These are phyloP conservation scores for Epichloe sibirici DNA, from an alignment of 2,329 filamentous ascomycete species.

Conservation along the genomic window DNA sequence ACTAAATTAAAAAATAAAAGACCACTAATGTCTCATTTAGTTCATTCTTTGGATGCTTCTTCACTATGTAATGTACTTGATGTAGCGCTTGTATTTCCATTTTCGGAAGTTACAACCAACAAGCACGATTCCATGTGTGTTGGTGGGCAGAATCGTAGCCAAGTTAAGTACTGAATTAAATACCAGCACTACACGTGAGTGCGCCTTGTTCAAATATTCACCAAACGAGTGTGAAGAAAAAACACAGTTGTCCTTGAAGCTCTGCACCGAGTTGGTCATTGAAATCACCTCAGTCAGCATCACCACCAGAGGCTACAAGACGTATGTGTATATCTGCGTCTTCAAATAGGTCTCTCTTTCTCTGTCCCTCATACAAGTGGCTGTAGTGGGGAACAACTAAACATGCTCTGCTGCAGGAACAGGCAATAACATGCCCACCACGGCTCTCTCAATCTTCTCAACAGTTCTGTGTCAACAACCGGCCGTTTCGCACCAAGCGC, in stretches of 20 bases:
- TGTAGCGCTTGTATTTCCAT: no score
- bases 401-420: not conserved
- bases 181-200: not conserved
- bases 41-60: no score
- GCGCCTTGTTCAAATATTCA: not conserved
- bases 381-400: no score
- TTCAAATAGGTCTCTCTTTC: slow-evolving; percentile 21
- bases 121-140: not conserved
- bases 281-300: not conserved
- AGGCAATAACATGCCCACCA: not conserved
- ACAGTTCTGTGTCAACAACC: not conserved
- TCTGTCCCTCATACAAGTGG: slow-evolving; percentile 28
- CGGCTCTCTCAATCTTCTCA: not conserved
- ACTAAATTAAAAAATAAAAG: no score
- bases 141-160: not conserved
- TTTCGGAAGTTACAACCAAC: no score
- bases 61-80: no score
- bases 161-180: not conserved
- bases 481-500: no score
- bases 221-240: not conserved
- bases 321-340: slow-evolving; percentile 25
- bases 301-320: slow-evolving; percentile 16
- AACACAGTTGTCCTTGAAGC: no score
- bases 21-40: no score
- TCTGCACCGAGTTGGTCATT: slow-evolving; percentile 21